Base-by-base conservation (phyloP, 73 alveolate species). In the Breviolum minutum region DNA sequence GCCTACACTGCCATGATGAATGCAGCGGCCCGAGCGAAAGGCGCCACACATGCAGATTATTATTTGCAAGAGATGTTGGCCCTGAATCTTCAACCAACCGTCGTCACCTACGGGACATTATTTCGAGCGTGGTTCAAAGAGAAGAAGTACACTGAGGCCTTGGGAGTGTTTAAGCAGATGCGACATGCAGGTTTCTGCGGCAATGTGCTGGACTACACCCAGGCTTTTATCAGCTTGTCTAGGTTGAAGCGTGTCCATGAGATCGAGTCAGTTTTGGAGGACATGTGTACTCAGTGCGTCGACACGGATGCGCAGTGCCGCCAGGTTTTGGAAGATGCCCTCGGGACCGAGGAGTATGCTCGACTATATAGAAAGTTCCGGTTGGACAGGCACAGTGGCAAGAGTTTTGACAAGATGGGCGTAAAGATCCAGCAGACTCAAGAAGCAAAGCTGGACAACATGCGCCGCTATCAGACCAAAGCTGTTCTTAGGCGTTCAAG, bases 391-490 rank as follows among this genome's bases (percentile, higher is more conserved):
- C 63, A 76, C 24, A 62, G 85, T 8, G 63, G 24, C 9, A 62
- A 26, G 63, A 29, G 85, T 27, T 76, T 26, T 24, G 63, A 76
- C 63, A 27, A 26, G n/a, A 5, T 76, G n/a, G 63, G 63, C 63
- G n/a, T 26, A 1, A 76, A 62, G 63, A 76, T 76, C 19, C 63
- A 76, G 63, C 85, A 9, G 24, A 27, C 8, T 26, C 85, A 76
- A 24, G 63, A 76, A 76, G 85, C 85, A 29, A 76, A 76, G 85
- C 24, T 76, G 16, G 85, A 8, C 63, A 76, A 76, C 7, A 32
- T 80, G 68, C 68, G 88, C 29, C 88, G 88, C 10, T n/a, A 80
- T 0, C 88, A 80, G 48, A 80, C 68, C 88, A 80, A 80, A 30
- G 32, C 88, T 13, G 88, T 30, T 80, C 27, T 80, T 6, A 76